Base-by-base conservation (phyloP, 352 stramenopile species). In the Pythium brassicae region DNA sequence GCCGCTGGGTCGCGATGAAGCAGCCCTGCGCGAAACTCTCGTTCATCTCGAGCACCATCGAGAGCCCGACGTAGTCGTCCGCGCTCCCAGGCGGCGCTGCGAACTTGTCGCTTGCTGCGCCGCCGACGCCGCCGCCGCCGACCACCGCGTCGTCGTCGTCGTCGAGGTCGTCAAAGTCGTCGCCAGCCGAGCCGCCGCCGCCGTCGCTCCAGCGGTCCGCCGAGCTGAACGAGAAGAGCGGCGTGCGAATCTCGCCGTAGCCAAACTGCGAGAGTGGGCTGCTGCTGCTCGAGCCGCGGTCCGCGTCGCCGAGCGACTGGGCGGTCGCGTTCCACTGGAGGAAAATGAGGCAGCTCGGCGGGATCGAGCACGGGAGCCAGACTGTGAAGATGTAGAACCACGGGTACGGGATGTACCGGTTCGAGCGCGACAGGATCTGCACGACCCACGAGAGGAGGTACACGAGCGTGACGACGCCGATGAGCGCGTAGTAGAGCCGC, bases 321-420 rank as follows among this genome's bases (percentile, higher is more conserved):
- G 85, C 79, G 3, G 85, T 92, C 17, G 83, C 79, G 58, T 94
- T 94, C 85, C 85, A 94, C 64, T 95, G 85, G 20, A 95, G 61
- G 59, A 93, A 95, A 52, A 95, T 92, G 23, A 95, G 61, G 54
- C 81, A 93, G 55, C 81, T 92, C 39, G 85, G 83, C 37, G 85
- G 85, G 56, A 95, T 95, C 23, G 82, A 92, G 42, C 76, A 86
- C 12, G 85, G 85, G 3, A 95, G 65, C 85, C 85, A 95, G 3
- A 95, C 83, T 2, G 82, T 92, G 57, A 91, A 93, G 63, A 95
- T 84, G 71, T 95, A 95, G 61, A 79, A 95, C 83, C 81, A 92
- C n/a, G 84, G 83, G 63, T 94, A 93, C 27, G 82, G 76, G 17
- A 95, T 85, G 3, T 74, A 76, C 4, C 59, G 61, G 11, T 74